These are phyloP conservation scores for Wickerhamiella vanderwaltii DNA, from an alignment of 805 yeast genomes.

Conservation along the genomic window DNA sequence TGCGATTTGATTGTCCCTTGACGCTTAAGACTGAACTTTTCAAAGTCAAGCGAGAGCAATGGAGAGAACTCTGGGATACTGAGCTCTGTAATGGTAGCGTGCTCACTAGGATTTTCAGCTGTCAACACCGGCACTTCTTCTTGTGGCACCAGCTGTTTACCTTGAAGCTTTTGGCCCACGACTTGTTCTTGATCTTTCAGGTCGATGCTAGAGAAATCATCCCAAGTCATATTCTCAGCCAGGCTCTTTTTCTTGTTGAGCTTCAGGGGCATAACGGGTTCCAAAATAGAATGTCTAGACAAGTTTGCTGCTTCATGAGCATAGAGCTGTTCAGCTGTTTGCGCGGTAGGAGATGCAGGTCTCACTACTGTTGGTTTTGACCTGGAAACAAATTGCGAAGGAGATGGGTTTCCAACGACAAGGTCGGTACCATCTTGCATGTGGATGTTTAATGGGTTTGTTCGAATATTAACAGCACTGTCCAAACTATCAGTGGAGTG, in stretches of 20 bases:
- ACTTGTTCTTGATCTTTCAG: not conserved
- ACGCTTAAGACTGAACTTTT: conserved; percentile 13
- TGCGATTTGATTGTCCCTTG: conserved; percentile 17
- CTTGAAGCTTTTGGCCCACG: not conserved
- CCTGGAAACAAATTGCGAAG: conserved; percentile 12
- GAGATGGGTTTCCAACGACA: conserved; percentile 14
- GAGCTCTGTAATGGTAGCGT: not conserved
- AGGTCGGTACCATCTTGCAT: conserved; percentile 27
- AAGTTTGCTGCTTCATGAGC: conserved; percentile 7
- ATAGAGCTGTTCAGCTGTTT: conserved; percentile 3
- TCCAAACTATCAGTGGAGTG: conserved; percentile 20
- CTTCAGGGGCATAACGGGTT: conserved; percentile 9
- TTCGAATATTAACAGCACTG: conserved; percentile 22
- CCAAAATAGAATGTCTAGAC: conserved; percentile 4
- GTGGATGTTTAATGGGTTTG: conserved; percentile 28
- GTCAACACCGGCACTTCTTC: too few species aligned
- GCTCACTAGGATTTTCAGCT: not conserved
- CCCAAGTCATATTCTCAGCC: not conserved
- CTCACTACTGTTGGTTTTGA: conserved; percentile 11
- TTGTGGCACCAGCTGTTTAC: not conserved
- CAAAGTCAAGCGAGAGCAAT: conserved; percentile 8
- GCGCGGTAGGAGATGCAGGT: conserved; percentile 6
- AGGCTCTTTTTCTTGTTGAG: conserved; percentile 5
- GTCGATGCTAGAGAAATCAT: not conserved
- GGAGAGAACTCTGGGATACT: conserved; percentile 9